phyloP scores from a whole-genome alignment of 768 basidiomycete genomes.

The Chiua virens region DNA sequence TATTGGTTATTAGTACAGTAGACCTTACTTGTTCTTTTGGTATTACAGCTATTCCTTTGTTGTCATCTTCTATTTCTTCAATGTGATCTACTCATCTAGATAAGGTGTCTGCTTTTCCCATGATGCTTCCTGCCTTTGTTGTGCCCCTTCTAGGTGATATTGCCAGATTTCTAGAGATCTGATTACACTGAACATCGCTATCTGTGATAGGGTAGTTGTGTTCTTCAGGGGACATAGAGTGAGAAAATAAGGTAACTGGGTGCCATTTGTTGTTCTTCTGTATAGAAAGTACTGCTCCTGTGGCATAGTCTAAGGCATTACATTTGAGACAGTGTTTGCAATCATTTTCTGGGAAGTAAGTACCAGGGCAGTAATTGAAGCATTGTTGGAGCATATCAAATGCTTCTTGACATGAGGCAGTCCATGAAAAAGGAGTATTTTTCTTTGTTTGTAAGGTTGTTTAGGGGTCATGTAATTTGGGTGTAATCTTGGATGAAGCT shows the following conservation, averaged over 20 bases:
- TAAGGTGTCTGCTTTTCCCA: too few species aligned
- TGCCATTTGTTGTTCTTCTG: not conserved
- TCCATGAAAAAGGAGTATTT: too few species aligned
- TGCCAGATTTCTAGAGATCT: not conserved
- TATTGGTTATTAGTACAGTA: too few species aligned
- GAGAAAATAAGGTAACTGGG: not conserved
- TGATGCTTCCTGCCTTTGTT: too few species aligned
- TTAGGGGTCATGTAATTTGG: too few species aligned
- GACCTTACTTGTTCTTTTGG: too few species aligned
- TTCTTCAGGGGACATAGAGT: not conserved
- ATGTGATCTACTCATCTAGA: too few species aligned
- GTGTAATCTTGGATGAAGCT: conserved; percentile 9
- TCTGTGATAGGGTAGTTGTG: not conserved
- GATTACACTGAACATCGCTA: not conserved
- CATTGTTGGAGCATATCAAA: not conserved
- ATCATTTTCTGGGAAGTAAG: not conserved
- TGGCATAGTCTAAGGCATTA: not conserved
- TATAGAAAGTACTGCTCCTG: not conserved
- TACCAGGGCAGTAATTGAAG: not conserved
- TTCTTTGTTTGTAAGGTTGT: too few species aligned
- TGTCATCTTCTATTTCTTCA: too few species aligned
- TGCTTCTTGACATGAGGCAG: too few species aligned
- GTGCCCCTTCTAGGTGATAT: not conserved
- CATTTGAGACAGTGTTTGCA: not conserved
- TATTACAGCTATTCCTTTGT: too few species aligned